Evolutionary conservation across 2,329 filamentous ascomycete species (phyloP), one percentile per base, ranked within the genome.

Genomic region (Ceratocystis colombiana): DNA sequence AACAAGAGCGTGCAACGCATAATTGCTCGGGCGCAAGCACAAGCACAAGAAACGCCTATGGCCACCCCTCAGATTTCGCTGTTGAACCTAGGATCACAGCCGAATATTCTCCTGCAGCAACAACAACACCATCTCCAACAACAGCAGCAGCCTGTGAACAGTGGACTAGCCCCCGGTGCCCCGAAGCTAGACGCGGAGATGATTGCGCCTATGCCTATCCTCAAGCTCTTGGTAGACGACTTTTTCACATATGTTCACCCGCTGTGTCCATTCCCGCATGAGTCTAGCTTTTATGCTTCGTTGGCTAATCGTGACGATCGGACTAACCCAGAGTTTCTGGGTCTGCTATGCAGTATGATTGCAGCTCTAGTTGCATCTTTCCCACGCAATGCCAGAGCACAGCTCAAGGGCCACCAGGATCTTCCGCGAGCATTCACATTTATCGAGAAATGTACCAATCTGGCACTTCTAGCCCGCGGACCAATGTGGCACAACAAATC

Each of bases 161-260:
- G 28, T 12, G 59, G 59, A 8, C 45, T 66, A 3, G 55, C 44
- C 10, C 64, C 64, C 6, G 57, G 48, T 44, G 28, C 61, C 1
- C 62, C 66, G 15, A 68, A 68, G n/a, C 72, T 84, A 15, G 82
- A 84, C 68, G 83, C 86, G 61, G 88, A 92, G 72, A 79, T 82
- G 1, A 90, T 92, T 68, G 88, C 87, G 50, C 86, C 88, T 0
- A 79, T 87, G 74, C 81, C 83, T 6, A 84, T 87, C 10, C 77
- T 92, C 64, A 81, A 87, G 71, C 79, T 87, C 1, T 79, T 91
- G 17, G 82, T 92, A 67, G 87, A 91, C 73, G 88, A 92, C 76
- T 92, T 89, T 79, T 92, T 91, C 75, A 90, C 86, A 20, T 90
- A 90, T 73, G 87, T 91, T 64, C 87, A 91, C 71, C 88, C 88